Evolutionary conservation across 129 eudicot genomes (phyloP).

Genomic region (Flaveria linearis): DNA sequence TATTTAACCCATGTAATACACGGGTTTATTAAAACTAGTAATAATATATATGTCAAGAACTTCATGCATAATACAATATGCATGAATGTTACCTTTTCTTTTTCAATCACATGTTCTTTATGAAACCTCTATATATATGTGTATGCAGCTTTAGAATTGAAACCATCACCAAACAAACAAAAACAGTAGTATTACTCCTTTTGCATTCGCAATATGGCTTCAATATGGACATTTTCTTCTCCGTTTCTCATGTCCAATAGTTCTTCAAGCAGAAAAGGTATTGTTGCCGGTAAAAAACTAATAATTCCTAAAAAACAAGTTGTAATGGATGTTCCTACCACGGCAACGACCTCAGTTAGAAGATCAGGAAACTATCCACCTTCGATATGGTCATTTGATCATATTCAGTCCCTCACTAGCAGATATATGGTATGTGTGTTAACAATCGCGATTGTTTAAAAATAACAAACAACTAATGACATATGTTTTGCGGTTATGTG

Average conservation of each 20-base stretch:
- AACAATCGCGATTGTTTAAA: too few relatives aligned
- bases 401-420: constrained; percentile 33
- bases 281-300: not conserved
- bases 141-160: too few relatives aligned
- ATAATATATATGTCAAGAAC: too few relatives aligned
- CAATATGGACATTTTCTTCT: constrained; percentile 17
- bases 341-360: constrained; percentile 7
- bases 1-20: too few relatives aligned
- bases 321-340: not conserved
- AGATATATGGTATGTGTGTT: not conserved
- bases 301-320: not conserved
- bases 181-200: not conserved
- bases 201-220: constrained; percentile 5
- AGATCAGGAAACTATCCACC: constrained; percentile 37
- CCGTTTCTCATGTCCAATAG: constrained; percentile 3
- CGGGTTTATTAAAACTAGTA: too few relatives aligned
- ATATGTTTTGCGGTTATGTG: not conserved
- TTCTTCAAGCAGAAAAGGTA: not conserved
- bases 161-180: constrained; percentile 5
- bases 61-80: too few relatives aligned
- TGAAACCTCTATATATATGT: too few relatives aligned
- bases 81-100: too few relatives aligned
- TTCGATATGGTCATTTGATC: constrained; percentile 30
- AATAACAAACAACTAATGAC: not conserved
- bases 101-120: too few relatives aligned